Conservation (phyloP, 2,329 filamentous ascomycete species). For the Epichloe gansuensis region DNA sequence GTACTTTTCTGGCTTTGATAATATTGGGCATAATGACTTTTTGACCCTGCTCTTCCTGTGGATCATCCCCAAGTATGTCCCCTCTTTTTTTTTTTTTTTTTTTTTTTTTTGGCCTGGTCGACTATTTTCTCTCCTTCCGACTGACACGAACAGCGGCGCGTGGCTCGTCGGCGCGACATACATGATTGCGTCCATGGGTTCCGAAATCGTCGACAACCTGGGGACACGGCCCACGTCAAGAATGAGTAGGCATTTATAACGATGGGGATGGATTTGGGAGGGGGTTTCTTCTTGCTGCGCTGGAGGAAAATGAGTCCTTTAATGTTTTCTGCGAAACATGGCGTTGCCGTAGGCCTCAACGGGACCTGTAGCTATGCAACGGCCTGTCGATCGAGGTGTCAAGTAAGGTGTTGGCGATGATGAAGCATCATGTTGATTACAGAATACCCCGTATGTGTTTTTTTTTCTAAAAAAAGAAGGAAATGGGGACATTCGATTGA, state of each 20-base stretch:
- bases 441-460: neutral
- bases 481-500: too few relatives aligned
- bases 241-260: slow-evolving; percentile 19
- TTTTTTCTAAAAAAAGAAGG: too few relatives aligned
- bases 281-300: too few relatives aligned
- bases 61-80: slow-evolving; percentile 46
- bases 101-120: neutral
- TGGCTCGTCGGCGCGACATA: slow-evolving; percentile 43
- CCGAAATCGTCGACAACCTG: slow-evolving; percentile 36
- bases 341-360: too few relatives aligned
- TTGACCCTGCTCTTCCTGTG: slow-evolving; percentile 37
- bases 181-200: slow-evolving; percentile 37
- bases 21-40: slow-evolving; percentile 43
- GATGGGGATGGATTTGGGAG: too few relatives aligned
- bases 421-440: neutral
- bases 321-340: too few relatives aligned
- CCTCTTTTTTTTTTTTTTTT: too few relatives aligned
- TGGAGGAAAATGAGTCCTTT: too few relatives aligned
- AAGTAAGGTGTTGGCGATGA: neutral
- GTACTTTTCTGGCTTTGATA: slow-evolving; percentile 41
- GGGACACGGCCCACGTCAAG: slow-evolving; percentile 27
- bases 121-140: neutral
- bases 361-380: too few relatives aligned
- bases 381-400: too few relatives aligned
- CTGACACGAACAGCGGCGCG: slow-evolving; percentile 29